Base-by-base conservation (phyloP, 192 early-diverging fungal species). In the Podila epicladia region DNA sequence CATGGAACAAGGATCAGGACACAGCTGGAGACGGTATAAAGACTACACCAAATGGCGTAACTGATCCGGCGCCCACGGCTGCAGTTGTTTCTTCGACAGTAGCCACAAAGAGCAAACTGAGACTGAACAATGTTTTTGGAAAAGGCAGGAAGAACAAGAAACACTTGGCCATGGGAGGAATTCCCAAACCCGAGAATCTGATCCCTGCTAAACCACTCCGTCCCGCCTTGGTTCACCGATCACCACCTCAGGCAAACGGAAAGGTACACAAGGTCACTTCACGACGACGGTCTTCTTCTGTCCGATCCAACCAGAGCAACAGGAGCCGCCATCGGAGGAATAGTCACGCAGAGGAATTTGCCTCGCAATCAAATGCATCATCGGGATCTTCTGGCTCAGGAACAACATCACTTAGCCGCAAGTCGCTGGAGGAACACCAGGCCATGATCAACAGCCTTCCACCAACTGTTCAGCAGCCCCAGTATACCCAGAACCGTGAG, bases 111-210 rank as follows among this genome's bases (percentile, higher is more conserved):
- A 51, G 37, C 24, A 63, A 65, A 9, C 26, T 80, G 41, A 69
- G 69, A 5, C n/a, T 80, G 19, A 80, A 80, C 35, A 69, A 12
- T 20, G 69, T 80, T 13, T 80, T 80, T 26, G 64, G 49, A 26
- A 80, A 73, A 24, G 29, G 49, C 13, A 69, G 58, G n/a, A 72
- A 65, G 71, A 72, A 61, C 38, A 65, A 51, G 3, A 63, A 8
- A 5, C 11, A 24, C 11, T 19, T 31, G 15, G 22, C 59, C 22
- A 24, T 19, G 4, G 17, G 17, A 31, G 26, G 15, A 7, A 24
- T 48, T 2, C 0, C 32, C 5, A 64, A 55, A 29, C 32, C 60
- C 1, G 67, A 64, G 0, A 50, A 60, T 8, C 15, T 38, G 13
- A 35, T 58, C 24, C 62, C 77, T 5, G 38, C 71, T 17, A 80